Evolutionary conservation across 2,329 filamentous ascomycete species (phyloP), one percentile per base, ranked within the genome.

Genomic region (Aspergillus phoenicis): DNA sequence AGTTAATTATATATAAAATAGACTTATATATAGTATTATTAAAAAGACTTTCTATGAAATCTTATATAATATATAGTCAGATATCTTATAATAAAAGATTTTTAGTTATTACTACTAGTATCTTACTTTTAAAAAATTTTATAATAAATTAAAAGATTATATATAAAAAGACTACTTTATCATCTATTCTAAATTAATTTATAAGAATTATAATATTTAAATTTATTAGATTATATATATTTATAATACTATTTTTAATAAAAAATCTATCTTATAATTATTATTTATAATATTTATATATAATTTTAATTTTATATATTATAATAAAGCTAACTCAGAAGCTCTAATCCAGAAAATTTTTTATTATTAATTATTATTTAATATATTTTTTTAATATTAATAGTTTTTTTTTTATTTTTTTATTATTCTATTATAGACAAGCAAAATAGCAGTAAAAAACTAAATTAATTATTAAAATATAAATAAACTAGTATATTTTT

Each of bases 1-100:
- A 59, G 26, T 53, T 51, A 30, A 24, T 58, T 33, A 28, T 57
- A 26, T 45, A 57, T 8, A 57, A 30, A 47, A 58, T 58, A 58
- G 3, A 28, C 22, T 54, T 52, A 33, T 58, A 39, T 54, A 38
- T 41, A 39, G 53, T 38, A 38, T 38, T 26, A 54, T 24, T 38
- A 33, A 28, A 17, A 17, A 26, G 24, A 26, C 3, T 4, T 4
- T 26, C 4, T 26, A 26, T 7, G 4, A 26, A 26, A 4, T 7
- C 4, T 7, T 26, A 26, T 26, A 26, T 49, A 22, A 24, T 49
- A 49, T 5, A 6, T 49, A 20, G 33, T 30, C 11, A 24, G 7
- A 24, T 49, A 24, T 24, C 2, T 51, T 51, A 51, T 24, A 51
- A 8, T 51, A 51, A 4, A 26, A 26, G 6, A 26, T 4, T 22